These are phyloP conservation scores for Rhizopogon roseolus DNA, from an alignment of 768 basidiomycete species.

Conservation along the genomic window DNA sequence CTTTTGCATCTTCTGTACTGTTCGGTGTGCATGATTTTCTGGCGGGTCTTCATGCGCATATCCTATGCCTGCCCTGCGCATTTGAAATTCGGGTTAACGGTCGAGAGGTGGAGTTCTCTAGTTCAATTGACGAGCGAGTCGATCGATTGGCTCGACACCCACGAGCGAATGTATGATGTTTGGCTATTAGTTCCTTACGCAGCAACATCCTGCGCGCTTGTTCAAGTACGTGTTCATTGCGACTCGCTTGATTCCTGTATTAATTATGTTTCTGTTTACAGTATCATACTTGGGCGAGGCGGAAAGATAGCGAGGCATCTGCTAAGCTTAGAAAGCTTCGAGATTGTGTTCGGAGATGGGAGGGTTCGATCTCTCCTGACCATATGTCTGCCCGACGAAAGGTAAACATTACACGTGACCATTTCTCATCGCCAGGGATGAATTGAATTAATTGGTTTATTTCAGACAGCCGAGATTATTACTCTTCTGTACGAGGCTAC, in stretches of 20 bases:
- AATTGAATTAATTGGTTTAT: conserved; percentile 1
- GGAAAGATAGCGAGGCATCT: conserved; percentile 72
- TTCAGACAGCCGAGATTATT: conserved; percentile 90
- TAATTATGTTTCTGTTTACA: conserved; percentile 25
- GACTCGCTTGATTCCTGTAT: not conserved
- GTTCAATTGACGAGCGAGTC: conserved; percentile 70
- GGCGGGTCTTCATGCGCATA: conserved; percentile 97
- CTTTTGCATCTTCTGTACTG: conserved; percentile 84
- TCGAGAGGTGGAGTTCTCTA: conserved; percentile 75
- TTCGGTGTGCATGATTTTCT: conserved; percentile 94
- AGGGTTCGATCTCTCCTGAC: conserved; percentile 79
- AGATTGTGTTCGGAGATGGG: conserved; percentile 86
- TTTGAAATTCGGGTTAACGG: conserved; percentile 78
- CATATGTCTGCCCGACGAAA: conserved; percentile 95
- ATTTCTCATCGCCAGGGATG: not conserved
- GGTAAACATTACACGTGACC: conserved; percentile 36
- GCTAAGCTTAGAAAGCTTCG: conserved; percentile 72
- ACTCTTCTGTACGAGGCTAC: conserved; percentile 89
- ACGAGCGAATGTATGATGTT: conserved; percentile 80
- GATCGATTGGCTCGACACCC: conserved; percentile 85
- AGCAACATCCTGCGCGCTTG: conserved; percentile 82
- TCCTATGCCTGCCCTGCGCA: conserved; percentile 89
- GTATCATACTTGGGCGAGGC: conserved; percentile 93
- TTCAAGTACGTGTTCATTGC: conserved; percentile 59
- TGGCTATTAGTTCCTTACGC: conserved; percentile 87